A percentile compares a stretch with the other conserved stretches of the same genome.
These are phyloP conservation scores for Colletotrichum sp. DNA, from an alignment of 2,329 filamentous ascomycete species.

Conservation along the genomic window DNA sequence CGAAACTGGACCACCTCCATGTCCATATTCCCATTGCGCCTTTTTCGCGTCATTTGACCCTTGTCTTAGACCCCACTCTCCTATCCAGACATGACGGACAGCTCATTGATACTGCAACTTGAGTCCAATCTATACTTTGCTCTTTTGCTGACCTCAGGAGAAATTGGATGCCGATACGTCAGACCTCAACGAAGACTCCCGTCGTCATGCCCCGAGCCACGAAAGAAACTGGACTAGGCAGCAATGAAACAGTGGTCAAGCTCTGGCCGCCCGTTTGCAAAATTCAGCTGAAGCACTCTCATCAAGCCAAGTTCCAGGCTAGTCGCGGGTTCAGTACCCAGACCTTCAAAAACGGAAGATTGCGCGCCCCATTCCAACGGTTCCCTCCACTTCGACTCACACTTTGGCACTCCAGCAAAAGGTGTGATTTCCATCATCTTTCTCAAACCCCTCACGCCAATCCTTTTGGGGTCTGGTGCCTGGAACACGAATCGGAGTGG, in stretches of 20 bases:
- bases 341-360: background rate
- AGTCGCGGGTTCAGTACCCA: background rate
- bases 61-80: background rate
- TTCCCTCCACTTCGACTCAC: background rate
- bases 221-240: background rate
- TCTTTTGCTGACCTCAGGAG: background rate
- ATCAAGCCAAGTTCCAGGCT: background rate
- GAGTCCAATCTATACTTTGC: background rate
- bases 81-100: background rate
- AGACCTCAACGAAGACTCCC: background rate
- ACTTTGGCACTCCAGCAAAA: background rate
- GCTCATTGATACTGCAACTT: background rate
- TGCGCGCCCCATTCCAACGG: background rate
- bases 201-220: fast-evolving
- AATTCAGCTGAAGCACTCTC: background rate
- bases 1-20: background rate
- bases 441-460: background rate
- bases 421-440: background rate
- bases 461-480: background rate
- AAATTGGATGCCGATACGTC: background rate
- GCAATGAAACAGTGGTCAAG: background rate
- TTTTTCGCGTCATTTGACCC: background rate
- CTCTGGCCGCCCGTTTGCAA: background rate
- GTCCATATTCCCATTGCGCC: background rate
- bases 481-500: background rate